phyloP scores from a whole-genome alignment of 1,284 basidiomycete genomes.

The Neolentinus lepideus region DNA sequence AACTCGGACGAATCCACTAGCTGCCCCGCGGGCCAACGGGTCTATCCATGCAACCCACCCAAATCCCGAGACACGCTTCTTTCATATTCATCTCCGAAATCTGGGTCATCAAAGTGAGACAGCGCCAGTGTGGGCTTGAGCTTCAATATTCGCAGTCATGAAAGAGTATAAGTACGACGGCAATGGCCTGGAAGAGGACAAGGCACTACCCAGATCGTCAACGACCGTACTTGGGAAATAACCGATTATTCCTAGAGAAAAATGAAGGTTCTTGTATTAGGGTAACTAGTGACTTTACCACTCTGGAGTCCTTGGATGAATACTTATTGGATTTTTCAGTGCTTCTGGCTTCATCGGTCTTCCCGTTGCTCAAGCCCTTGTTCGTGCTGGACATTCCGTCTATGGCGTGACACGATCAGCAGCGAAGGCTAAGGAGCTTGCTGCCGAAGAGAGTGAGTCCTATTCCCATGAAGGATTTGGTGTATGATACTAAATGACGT shows the following conservation, averaged over 20 bases:
- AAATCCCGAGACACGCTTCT: not conserved
- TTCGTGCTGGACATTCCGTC: constrained; percentile 45
- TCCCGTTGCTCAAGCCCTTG: constrained; percentile 38
- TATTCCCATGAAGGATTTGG: not conserved
- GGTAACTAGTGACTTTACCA: not conserved
- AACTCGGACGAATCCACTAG: not conserved
- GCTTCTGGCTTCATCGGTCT: constrained; percentile 43
- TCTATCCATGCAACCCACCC: not conserved
- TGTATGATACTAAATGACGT: not conserved
- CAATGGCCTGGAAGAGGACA: too few relatives aligned
- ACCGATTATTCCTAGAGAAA: not conserved
- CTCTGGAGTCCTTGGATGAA: not conserved
- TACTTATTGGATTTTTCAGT: constrained; percentile 10
- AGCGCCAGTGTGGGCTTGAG: not conserved
- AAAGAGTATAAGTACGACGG: not conserved
- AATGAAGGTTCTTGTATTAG: constrained; percentile 4
- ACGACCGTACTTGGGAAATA: too few relatives aligned
- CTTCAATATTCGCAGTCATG: too few relatives aligned
- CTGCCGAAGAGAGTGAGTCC: constrained; percentile 34
- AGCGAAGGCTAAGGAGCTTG: constrained; percentile 29
- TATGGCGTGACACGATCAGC: constrained; percentile 41
- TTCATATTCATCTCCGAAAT: not conserved
- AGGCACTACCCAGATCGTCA: too few relatives aligned
- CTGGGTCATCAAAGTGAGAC: not conserved
- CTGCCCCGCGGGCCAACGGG: not conserved